Evolutionary conservation across 1,284 basidiomycete species (phyloP), one percentile per base, ranked within the genome.

Genomic region (Cerioporus squamosus): DNA sequence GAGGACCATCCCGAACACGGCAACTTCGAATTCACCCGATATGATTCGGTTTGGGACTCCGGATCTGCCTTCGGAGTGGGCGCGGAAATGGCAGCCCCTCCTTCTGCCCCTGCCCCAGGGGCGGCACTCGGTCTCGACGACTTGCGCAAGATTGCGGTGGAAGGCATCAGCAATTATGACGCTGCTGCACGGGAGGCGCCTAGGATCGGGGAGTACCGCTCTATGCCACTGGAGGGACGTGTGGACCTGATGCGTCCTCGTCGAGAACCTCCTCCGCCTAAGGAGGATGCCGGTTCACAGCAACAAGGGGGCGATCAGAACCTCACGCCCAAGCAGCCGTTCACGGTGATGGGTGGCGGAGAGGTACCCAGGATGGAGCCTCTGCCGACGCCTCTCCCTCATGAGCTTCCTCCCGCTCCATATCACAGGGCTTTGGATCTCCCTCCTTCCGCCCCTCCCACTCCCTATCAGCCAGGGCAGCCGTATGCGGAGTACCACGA

Each of bases 201-300:
- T 3, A 80, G 79, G 15, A 83, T 87, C 64, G 91, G 90, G n/a
- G 81, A 86, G 60, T 96, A 95, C 69, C 79, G 78, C 40, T 89
- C 84, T 52, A 70, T 96, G 72, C 95, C 95, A 5, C 78, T 97
- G 23, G 91, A 94, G 51, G 95, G 95, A 2, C 84, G 94, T 45
- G 79, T 94, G 53, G 93, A 95, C 70, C 77, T 97, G 63, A 90
- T 97, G 79, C 82, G 86, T 33, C 91, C 85, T 2, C 78, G 75
- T 63, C 79, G 74, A 53, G 72, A 77, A 68, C 74, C 48, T 46
- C n/a, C n/a, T n/a, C 57, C 59, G 8, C 64, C 61, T 12, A 20
- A 36, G 14, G 31, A 55, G 44, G 20, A 31, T 8, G 55, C 39
- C n/a, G 44, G 38, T 20, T 46, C 47, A 18, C 57, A 42, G 20